These are phyloP conservation scores for Pisolithus microcarpus DNA, from an alignment of 768 basidiomycete species.

Conservation along the genomic window DNA sequence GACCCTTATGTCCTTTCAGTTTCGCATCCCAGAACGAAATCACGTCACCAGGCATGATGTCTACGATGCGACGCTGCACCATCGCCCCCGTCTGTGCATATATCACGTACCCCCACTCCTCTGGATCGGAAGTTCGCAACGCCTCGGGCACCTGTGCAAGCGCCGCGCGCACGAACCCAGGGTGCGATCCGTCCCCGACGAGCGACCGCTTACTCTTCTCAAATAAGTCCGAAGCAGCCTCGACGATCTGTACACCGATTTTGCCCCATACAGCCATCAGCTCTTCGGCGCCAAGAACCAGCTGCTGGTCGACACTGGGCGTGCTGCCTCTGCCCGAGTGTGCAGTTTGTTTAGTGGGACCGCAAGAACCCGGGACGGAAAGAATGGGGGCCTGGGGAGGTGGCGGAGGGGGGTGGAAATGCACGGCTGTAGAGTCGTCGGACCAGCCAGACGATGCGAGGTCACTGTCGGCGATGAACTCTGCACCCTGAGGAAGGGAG, in stretches of 20 bases:
- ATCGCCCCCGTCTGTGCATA: slow-evolving; percentile 61
- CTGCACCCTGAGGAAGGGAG: slow-evolving; percentile 46
- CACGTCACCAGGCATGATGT: slow-evolving; percentile 84
- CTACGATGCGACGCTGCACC: slow-evolving; percentile 68
- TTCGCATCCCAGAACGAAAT: slow-evolving; percentile 68
- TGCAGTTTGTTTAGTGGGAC: slow-evolving; percentile 6
- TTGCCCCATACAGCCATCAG: slow-evolving; percentile 64
- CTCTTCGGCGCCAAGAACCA: slow-evolving; percentile 47
- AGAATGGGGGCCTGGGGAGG: slow-evolving; percentile 5
- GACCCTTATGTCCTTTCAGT: slow-evolving; percentile 73
- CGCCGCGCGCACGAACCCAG: slow-evolving; percentile 68
- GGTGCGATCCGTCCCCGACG: slow-evolving; percentile 79
- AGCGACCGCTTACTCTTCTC: slow-evolving; percentile 73
- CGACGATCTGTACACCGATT: slow-evolving; percentile 68
- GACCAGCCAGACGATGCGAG: slow-evolving; percentile 55
- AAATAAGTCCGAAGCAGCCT: slow-evolving; percentile 57
- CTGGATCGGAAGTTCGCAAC: slow-evolving; percentile 24
- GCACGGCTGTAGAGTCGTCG: slow-evolving; percentile 42
- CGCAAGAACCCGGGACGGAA: slow-evolving; percentile 9
- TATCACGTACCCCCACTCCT: slow-evolving; percentile 63
- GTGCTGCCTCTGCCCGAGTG: slow-evolving; percentile 2
- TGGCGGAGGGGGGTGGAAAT: slow-evolving; percentile 22
- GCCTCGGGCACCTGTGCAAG: slow-evolving; percentile 63
- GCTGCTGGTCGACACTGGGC: slow-evolving; percentile 21
- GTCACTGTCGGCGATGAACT: slow-evolving; percentile 45